Evolutionary conservation across 176 grass and related monocot species (phyloP), one percentile per base, ranked within the genome.

Genomic region (Neostapfia colusana): DNA sequence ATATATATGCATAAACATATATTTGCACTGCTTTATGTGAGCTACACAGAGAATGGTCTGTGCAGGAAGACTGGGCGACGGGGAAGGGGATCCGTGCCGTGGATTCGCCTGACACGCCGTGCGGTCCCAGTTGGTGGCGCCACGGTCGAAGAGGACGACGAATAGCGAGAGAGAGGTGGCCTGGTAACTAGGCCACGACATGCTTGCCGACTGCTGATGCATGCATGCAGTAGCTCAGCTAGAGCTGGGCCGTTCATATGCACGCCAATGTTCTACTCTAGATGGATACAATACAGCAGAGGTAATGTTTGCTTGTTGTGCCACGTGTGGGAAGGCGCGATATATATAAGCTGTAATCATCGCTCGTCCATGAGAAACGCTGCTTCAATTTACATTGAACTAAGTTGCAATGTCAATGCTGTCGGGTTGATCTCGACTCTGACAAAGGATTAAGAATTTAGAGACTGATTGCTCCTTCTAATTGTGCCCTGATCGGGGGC

Each of bases 61-160:
- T 85, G 50, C 62, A 80, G 21, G 39, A 69, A 61, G 83, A 85
- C 83, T 60, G 5, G 39, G 31, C 34, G 12, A 67, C 62, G 69
- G 69, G 24, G 41, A 74, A 80, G 38, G 49, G 41, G 76, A 80
- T 74, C 76, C 21, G 14, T 85, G 83, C 75, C 68, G 41, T 68
- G 62, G 41, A 80, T 74, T 61, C 14, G 10, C n/a, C 28, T 31
- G 76, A 46, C 39, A 85, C 5, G 16, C 48, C 53, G 75, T 85
- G 48, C 75, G 23, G 1, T 17, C 23, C 23, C 57, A 55, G 40
- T 70, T 57, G 25, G 25, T 65, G 63, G 18, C 37, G 44, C 20
- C 59, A 78, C 64, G 50, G 41, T 81, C 37, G 41, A 6, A 8
- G 27, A 76, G 41, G 57, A 75, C 56, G 57, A 18, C 46, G 15